phyloP scores from a whole-genome alignment of 176 grass and related monocot species.

The Stipa capillata region DNA sequence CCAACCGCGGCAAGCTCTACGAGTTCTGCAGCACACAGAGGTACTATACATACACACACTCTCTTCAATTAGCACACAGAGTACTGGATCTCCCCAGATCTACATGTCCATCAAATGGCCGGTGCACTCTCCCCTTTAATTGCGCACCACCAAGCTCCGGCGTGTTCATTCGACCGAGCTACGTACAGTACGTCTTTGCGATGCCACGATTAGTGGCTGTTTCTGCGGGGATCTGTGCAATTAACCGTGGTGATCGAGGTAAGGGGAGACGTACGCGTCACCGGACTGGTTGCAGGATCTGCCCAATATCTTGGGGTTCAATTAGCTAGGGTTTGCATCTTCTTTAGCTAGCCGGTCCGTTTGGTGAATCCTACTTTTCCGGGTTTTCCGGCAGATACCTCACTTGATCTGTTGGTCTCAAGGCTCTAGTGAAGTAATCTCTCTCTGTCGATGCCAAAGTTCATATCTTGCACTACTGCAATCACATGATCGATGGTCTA shows the following conservation, averaged over 20 bases:
- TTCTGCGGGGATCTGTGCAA: neutral
- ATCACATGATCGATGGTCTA: too few species aligned
- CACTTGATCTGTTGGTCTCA: neutral
- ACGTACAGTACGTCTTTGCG: too few species aligned
- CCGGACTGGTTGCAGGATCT: neutral
- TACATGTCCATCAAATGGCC: too few species aligned
- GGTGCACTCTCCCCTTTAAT: too few species aligned
- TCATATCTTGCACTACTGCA: too few species aligned
- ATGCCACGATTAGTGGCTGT: neutral
- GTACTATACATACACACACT: neutral
- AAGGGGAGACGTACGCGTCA: neutral
- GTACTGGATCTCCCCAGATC: too few species aligned
- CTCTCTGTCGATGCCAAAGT: too few species aligned
- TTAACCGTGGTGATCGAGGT: neutral
- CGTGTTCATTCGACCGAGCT: too few species aligned
- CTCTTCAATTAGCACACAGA: too few species aligned
- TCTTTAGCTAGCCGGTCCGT: too few species aligned
- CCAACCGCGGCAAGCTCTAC: slow-evolving; percentile 66
- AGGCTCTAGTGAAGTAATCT: too few species aligned
- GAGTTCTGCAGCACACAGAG: slow-evolving; percentile 72
- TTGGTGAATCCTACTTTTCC: neutral
- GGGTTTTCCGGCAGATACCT: neutral
- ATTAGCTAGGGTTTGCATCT: slow-evolving; percentile 18
- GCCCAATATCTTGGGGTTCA: neutral
- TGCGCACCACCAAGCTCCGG: too few species aligned